Conservation (phyloP, 768 basidiomycete species). For the Boletus bicolor region DNA sequence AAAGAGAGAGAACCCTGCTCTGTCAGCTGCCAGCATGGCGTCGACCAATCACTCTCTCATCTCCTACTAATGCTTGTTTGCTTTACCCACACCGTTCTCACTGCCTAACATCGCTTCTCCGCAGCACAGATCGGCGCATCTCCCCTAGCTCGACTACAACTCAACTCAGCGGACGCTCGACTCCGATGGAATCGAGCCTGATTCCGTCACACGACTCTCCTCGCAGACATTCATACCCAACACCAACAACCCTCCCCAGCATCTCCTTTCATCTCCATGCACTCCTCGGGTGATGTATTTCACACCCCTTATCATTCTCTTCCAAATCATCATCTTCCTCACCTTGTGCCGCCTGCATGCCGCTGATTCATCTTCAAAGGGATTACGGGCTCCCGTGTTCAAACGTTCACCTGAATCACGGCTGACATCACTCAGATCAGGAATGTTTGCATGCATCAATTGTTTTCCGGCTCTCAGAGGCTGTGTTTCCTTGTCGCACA, state of each 20-base stretch:
- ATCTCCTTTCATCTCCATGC: slow-evolving; percentile 18
- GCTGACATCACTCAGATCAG: slow-evolving; percentile 13
- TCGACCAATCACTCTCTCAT: slow-evolving; percentile 6
- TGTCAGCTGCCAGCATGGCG: not conserved
- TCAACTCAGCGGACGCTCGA: slow-evolving; percentile 17
- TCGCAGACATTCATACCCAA: slow-evolving; percentile 2
- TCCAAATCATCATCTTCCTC: not conserved
- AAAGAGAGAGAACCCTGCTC: not conserved
- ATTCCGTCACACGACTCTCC: not conserved
- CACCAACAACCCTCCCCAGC: not conserved
- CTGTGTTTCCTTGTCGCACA: slow-evolving; percentile 4
- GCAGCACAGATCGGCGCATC: slow-evolving; percentile 13
- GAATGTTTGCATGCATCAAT: slow-evolving; percentile 2
- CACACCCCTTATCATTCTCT: slow-evolving; percentile 12
- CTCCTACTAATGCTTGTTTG: not conserved
- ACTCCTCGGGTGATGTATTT: slow-evolving; percentile 19
- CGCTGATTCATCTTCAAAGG: slow-evolving; percentile 13
- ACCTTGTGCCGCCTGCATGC: not conserved
- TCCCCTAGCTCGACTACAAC: not conserved
- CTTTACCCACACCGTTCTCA: slow-evolving; percentile 14
- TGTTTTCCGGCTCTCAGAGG: not conserved
- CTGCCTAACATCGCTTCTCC: slow-evolving; percentile 21
- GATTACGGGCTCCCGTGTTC: slow-evolving; percentile 20
- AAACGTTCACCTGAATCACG: not conserved
- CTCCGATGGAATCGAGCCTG: not conserved